Percentiles rank a stretch among this genome's conserved stretches.
Evolutionary conservation across 2,329 filamentous ascomycete species (phyloP).

Genomic region (Alternaria postmessia): DNA sequence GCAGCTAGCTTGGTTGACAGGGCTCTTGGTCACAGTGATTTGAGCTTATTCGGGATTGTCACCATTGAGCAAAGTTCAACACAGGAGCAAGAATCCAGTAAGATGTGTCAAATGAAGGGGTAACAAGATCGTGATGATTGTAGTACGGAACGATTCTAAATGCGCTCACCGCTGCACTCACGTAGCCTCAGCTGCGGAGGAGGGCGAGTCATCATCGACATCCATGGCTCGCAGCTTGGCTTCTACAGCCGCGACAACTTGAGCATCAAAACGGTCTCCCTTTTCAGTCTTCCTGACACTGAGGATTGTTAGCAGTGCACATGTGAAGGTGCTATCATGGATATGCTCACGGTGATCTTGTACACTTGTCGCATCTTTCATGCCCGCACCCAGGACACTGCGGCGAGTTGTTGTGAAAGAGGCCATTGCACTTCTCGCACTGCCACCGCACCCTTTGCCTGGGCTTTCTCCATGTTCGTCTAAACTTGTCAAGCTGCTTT

Average conservation of each 20-base stretch:
- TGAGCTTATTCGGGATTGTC: background rate
- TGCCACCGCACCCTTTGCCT: constrained; percentile 56
- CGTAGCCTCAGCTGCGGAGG: constrained; percentile 26
- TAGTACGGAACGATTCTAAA: background rate
- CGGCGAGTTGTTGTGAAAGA: constrained; percentile 64
- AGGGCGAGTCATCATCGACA: constrained; percentile 36
- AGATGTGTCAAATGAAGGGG: background rate
- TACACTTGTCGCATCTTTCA: constrained; percentile 67
- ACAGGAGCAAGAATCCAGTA: background rate
- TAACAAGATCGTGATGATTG: background rate
- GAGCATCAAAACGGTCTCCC: constrained; percentile 67
- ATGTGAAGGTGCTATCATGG: background rate
- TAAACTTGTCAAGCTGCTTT: constrained; percentile 36
- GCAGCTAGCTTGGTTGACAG: background rate
- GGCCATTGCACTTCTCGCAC: constrained; percentile 70
- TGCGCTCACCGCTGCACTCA: constrained; percentile 3
- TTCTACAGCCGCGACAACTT: constrained; percentile 66
- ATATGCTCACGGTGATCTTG: constrained; percentile 59
- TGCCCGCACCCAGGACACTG: constrained; percentile 69
- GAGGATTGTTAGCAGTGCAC: constrained; percentile 16
- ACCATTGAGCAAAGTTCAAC: background rate
- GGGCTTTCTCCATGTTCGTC: constrained; percentile 55
- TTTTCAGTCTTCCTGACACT: constrained; percentile 64
- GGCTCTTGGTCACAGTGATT: background rate
- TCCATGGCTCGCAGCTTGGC: constrained; percentile 57